Evolutionary conservation across 2,329 filamentous ascomycete genomes (phyloP), one percentile per base, ranked within the genome.

Genomic region (Madurella fahalii): DNA sequence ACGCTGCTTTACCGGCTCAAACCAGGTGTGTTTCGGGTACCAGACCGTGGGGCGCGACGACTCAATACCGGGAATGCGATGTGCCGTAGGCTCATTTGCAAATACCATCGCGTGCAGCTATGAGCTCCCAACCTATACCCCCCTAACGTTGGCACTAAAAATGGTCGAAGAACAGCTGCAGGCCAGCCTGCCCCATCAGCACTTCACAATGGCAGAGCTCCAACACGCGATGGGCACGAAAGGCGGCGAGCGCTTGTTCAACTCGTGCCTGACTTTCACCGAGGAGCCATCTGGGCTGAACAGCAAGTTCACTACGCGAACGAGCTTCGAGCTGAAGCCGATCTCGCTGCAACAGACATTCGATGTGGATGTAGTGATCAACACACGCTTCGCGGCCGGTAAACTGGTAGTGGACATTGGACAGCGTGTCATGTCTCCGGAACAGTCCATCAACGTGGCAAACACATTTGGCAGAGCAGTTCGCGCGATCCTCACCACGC

Each of bases 1-100:
- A 0, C 76, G 80, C 2, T 72, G 75, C 1, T 84, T 82, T 59
- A 74, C 79, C 2, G 79, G 79, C 1, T 72, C 72, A 15, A 71
- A 77, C 18, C 73, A 75, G 11, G 75, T 84, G 8, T 74, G 77
- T 39, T 85, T 85, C 58, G 83, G 82, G 1, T 79, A 73, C 53
- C 73, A 75, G 34, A 72, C 75, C 2, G 65, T 69, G 0, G 77
- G 76, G 0, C 70, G 78, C 4, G 73, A 77, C 15, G 69, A 75
- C 2, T 69, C 75, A 0, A 66, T 73, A 4, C 61, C 69, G 0
- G 75, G 72, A 0, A 68, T 79, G 44, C 61, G 68, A 9, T 61
- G 71, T 8, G 70, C 74, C 0, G 71, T 80, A 0, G 78, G 78
- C 5, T 75, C 74, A 37, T 79, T 80, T 50, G 72, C 74, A 4